A percentile compares a stretch with the other conserved stretches of the same genome.
phyloP scores from a whole-genome alignment of 768 basidiomycete genomes.

The Leccinellum luteum region DNA sequence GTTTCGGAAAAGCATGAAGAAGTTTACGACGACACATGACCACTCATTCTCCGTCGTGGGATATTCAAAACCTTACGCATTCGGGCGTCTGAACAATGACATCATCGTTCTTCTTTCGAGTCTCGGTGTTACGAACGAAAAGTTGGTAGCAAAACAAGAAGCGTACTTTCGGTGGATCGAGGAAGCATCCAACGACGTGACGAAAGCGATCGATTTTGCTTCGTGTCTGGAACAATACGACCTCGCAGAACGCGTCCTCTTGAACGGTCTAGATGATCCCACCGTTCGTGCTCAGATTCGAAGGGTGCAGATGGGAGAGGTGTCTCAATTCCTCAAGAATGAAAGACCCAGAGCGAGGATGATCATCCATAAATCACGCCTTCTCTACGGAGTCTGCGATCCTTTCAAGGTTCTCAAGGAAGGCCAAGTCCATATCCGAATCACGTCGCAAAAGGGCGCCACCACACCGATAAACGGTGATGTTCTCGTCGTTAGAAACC shows the following conservation, averaged over 20 bases:
- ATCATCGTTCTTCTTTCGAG: conserved; percentile 64
- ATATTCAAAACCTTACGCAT: conserved; percentile 60
- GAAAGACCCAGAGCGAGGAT: conserved; percentile 55
- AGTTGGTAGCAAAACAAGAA: conserved; percentile 52
- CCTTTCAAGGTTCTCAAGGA: conserved; percentile 60
- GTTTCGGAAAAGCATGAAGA: conserved; percentile 70
- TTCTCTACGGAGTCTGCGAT: conserved; percentile 67
- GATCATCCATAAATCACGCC: conserved; percentile 59
- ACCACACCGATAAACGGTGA: conserved; percentile 58
- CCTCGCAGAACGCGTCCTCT: conserved; percentile 49
- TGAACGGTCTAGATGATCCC: conserved; percentile 51
- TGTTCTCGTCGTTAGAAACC: conserved; percentile 65
- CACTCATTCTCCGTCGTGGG: conserved; percentile 67
- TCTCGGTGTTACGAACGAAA: conserved; percentile 56
- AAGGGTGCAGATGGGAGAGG: conserved; percentile 46
- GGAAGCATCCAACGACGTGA: conserved; percentile 44
- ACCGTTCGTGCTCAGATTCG: conserved; percentile 41
- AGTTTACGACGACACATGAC: conserved; percentile 55
- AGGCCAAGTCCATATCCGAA: conserved; percentile 62
- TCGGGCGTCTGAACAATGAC: conserved; percentile 68
- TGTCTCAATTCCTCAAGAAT: conserved; percentile 50
- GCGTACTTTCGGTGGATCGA: conserved; percentile 60
- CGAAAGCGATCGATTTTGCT: conserved; percentile 54
- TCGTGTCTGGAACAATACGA: conserved; percentile 48
- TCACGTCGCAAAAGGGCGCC: conserved; percentile 50